Percentiles rank a stretch among this genome's conserved stretches.
Conservation (phyloP, 805 yeast species). For the Clavispora santaluciae region DNA sequence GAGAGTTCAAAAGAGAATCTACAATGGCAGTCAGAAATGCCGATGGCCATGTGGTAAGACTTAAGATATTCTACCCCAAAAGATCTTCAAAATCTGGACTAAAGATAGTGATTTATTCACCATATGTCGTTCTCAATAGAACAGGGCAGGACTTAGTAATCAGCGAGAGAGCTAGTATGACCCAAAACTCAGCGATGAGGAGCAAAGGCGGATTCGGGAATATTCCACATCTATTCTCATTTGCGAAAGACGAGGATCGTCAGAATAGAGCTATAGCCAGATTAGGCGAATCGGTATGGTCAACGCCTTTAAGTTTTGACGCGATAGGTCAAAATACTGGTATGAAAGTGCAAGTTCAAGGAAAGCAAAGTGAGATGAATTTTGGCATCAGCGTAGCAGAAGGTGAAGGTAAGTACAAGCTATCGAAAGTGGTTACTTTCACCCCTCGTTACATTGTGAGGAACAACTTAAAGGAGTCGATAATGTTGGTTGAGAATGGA, state of each 20-base stretch:
- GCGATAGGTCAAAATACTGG: conserved; percentile 82
- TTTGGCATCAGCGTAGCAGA: conserved; percentile 73
- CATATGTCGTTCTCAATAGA: conserved; percentile 77
- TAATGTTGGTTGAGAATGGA: conserved; percentile 67
- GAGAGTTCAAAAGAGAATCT: conserved; percentile 54
- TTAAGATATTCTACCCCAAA: conserved; percentile 60
- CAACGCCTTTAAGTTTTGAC: conserved; percentile 75
- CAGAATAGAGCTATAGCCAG: conserved; percentile 62
- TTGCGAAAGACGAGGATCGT: conserved; percentile 52
- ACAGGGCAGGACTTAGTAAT: conserved; percentile 65
- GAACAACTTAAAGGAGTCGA: conserved; percentile 52
- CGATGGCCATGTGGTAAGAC: conserved; percentile 63
- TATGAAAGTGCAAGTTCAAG: conserved; percentile 41
- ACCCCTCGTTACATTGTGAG: conserved; percentile 78
- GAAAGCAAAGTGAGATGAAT: conserved; percentile 56
- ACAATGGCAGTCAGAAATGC: conserved; percentile 47
- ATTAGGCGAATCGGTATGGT: conserved; percentile 66
- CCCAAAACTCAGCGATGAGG: conserved; percentile 13
- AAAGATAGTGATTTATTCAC: conserved; percentile 69
- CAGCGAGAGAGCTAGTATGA: conserved; percentile 44
- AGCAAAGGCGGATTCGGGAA: conserved; percentile 15
- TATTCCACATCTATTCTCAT: conserved; percentile 80
- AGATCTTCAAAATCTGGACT: conserved; percentile 53
- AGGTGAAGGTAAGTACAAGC: conserved; percentile 78
- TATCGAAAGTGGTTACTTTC: conserved; percentile 72